Evolutionary conservation across 2,329 filamentous ascomycete genomes (phyloP), one percentile per base, ranked within the genome.

Genomic region (Neopestalotiopsis sp.): DNA sequence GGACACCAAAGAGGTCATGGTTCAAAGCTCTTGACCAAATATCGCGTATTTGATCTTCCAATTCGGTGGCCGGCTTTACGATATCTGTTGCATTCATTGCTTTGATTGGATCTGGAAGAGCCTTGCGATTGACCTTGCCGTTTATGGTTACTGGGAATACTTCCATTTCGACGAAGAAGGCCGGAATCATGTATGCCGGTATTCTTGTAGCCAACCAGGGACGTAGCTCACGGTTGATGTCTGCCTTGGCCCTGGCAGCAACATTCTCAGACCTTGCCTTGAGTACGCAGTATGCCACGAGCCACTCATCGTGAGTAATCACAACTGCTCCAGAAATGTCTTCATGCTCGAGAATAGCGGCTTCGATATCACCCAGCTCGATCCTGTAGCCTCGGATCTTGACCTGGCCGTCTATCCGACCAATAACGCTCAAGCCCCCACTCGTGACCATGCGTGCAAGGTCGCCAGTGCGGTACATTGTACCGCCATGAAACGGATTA

Each of bases 381-480:
- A 78, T 76, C 13, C 76, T 69, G 67, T 76, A 58, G 53, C 76
- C 76, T 24, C 76, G 75, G 61, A 78, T 72, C 69, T 79, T 79
- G 24, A 79, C 75, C 67, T 74, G 72, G 10, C 71, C 70, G 67
- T 78, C 75, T 38, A 72, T 73, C 38, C 75, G 74, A 30, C 74
- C 73, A 40, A 76, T 68, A 4, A 77, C 32, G 34, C 70, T 69
- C 38, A 77, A 40, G 30, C 70, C 63, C n/a, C 69, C 73, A 1
- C 70, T 65, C 17, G 40, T 67, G 13, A 71, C 56, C 10, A 74
- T 70, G 28, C 70, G 67, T 34, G 72, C 74, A 10, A 76, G 67
- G 59, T 77, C 75, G 13, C 75, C 75, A 12, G 75, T 76, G 17
- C 74, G 74, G 67, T 74, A 77, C 70, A 77, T 72, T 28, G 30